Percentiles rank a stretch among this genome's conserved stretches.
phyloP scores from a whole-genome alignment of 805 yeast species.

The Nakazawaea laoshanensis region DNA sequence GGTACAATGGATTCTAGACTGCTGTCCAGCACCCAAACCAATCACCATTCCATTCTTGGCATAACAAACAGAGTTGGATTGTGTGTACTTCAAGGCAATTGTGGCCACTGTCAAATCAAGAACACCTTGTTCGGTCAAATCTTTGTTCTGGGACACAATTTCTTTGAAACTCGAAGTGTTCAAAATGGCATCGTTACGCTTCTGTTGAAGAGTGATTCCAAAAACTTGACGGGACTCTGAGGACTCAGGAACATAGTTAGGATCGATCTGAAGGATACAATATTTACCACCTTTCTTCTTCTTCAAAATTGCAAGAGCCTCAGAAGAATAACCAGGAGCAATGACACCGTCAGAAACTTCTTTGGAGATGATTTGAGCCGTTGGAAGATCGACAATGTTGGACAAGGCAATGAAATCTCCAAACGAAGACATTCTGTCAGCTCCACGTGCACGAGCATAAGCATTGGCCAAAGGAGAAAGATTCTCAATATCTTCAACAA shows the following conservation, averaged over 20 bases:
- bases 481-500: constrained; percentile 90
- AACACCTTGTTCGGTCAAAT: constrained; percentile 83
- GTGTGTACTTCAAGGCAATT: constrained; percentile 94
- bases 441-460: constrained; percentile 99
- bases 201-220: constrained; percentile 92
- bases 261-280: constrained; percentile 94
- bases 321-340: constrained; percentile 94
- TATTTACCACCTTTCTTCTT: constrained; percentile 97
- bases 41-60: constrained; percentile 99
- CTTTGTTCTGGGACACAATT: constrained; percentile 80
- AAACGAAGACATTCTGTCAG: constrained; percentile 98
- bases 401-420: constrained; percentile 98
- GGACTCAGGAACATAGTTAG: constrained; percentile 76
- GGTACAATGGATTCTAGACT: constrained; percentile 98
- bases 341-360: constrained; percentile 98
- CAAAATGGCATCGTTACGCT: constrained; percentile 96
- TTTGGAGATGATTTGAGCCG: constrained; percentile 93
- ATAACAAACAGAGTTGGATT: constrained; percentile 96
- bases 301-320: constrained; percentile 80
- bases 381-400: constrained; percentile 91
- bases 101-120: constrained; percentile 96
- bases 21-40: constrained; percentile 99
- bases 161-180: constrained; percentile 86
- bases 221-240: constrained; percentile 91
- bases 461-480: constrained; percentile 96